These are phyloP conservation scores for Penicillium sp. DNA, from an alignment of 2,329 filamentous ascomycete species.

Conservation along the genomic window DNA sequence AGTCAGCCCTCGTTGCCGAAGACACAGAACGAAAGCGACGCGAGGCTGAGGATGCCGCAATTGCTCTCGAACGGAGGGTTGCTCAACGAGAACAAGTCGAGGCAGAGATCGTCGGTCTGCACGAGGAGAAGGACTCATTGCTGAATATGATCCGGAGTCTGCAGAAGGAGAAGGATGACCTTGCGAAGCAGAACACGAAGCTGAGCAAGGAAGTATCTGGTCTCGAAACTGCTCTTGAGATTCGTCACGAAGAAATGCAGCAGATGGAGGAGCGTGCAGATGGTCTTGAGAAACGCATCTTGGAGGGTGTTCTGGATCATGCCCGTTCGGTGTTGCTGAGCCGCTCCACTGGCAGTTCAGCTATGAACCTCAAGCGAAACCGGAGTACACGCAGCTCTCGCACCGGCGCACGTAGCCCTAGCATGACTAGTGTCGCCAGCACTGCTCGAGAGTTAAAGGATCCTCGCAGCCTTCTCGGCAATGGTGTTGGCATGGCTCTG, in stretches of 20 bases:
- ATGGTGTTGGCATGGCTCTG: constrained; percentile 51
- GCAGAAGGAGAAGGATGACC: constrained; percentile 62
- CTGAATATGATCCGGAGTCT: constrained; percentile 58
- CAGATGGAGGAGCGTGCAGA: constrained; percentile 90
- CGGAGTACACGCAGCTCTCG: constrained; percentile 44
- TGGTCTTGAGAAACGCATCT: constrained; percentile 83
- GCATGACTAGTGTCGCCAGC: constrained; percentile 38
- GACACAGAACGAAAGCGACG: constrained; percentile 79
- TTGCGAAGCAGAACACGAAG: constrained; percentile 76
- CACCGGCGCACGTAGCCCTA: constrained; percentile 36
- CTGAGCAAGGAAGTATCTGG: constrained; percentile 86
- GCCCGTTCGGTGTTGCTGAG: constrained; percentile 83
- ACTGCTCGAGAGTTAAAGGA: constrained; percentile 41
- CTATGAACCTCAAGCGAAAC: constrained; percentile 58
- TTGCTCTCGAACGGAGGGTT: constrained; percentile 77
- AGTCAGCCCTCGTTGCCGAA: constrained; percentile 62
- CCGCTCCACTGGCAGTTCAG: constrained; percentile 60
- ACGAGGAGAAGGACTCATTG: constrained; percentile 66
- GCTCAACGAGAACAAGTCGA: constrained; percentile 68
- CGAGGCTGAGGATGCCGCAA: constrained; percentile 76
- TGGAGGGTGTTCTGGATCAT: constrained; percentile 96
- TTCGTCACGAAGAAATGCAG: constrained; percentile 87
- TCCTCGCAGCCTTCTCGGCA: constrained; percentile 42
- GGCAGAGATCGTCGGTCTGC: constrained; percentile 53
- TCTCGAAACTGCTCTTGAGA: constrained; percentile 84